Conservation (phyloP, 2,329 filamentous ascomycete species). For the Colletotrichum sp. region DNA sequence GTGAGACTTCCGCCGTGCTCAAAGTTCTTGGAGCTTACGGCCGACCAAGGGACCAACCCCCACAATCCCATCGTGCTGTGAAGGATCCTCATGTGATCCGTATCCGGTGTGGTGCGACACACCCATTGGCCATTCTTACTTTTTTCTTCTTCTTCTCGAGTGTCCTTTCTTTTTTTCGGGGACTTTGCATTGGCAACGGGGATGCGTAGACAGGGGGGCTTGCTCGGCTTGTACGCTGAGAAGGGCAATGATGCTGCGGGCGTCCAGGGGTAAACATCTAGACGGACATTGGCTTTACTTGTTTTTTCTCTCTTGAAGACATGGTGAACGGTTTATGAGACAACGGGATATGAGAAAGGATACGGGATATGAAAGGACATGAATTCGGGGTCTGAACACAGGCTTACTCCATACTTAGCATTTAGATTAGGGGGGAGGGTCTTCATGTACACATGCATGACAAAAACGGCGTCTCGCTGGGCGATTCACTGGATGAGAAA, state of each 20-base stretch:
- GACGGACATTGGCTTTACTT: not conserved
- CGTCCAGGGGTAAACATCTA: not conserved
- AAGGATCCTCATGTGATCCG: not conserved
- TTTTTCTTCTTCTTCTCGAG: not conserved
- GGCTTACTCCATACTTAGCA: not conserved
- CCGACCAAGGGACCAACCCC: not conserved
- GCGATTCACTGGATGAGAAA: not conserved
- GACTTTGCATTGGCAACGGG: not conserved
- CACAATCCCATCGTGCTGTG: not conserved
- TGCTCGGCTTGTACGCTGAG: not conserved
- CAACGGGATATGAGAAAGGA: not conserved
- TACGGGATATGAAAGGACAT: not conserved
- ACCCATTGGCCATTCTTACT: not conserved
- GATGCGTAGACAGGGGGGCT: not conserved
- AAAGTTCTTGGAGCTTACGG: slow-evolving; percentile 9
- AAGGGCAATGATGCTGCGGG: not conserved
- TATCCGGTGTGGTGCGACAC: not conserved
- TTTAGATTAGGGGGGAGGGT: not conserved
- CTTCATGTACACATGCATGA: not conserved
- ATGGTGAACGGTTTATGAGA: not conserved
- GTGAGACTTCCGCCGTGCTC: slow-evolving; percentile 16
- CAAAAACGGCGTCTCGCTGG: not conserved
- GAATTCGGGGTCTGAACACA: not conserved
- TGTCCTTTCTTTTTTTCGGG: not conserved
- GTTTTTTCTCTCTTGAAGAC: not conserved